Conservation (phyloP, 345 rosid species). For the Gossypium thurberi region DNA sequence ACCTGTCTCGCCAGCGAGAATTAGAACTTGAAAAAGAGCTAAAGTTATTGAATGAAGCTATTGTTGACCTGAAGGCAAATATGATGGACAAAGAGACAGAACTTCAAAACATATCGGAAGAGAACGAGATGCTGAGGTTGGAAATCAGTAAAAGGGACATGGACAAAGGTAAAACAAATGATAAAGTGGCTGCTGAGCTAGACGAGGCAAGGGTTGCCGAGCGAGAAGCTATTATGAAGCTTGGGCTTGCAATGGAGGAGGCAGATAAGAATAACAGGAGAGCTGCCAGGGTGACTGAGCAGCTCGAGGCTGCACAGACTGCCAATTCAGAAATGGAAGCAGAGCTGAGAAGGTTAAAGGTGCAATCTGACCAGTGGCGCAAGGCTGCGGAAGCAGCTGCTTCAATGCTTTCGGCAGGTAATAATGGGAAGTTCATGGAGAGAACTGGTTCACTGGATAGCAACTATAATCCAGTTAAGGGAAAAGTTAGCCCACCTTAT, state of each 20-base stretch:
- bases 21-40: constrained; percentile 40
- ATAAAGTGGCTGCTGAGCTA: constrained; percentile 25
- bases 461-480: constrained; percentile 33
- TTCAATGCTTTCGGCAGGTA: constrained; percentile 75
- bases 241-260: constrained; percentile 68
- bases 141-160: constrained; percentile 46
- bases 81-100: constrained; percentile 75
- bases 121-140: constrained; percentile 56
- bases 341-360: constrained; percentile 82
- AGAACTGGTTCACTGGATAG: constrained; percentile 56
- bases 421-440: constrained; percentile 63
- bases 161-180: constrained; percentile 29
- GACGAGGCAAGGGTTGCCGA: constrained; percentile 43
- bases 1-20: constrained; percentile 22
- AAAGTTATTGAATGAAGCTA: constrained; percentile 37
- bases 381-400: constrained; percentile 99
- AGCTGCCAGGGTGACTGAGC: constrained; percentile 58
- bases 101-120: constrained; percentile 52
- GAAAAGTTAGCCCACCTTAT: constrained; percentile 43
- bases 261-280: constrained; percentile 68
- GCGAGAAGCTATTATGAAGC: constrained; percentile 59
- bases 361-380: constrained; percentile 97
- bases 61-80: constrained; percentile 51
- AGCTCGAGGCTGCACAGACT: constrained; percentile 75
- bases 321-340: constrained; percentile 64